Evolutionary conservation across 2,329 filamentous ascomycete species (phyloP), one percentile per base, ranked within the genome.

Genomic region (Diaporthe helianthi): DNA sequence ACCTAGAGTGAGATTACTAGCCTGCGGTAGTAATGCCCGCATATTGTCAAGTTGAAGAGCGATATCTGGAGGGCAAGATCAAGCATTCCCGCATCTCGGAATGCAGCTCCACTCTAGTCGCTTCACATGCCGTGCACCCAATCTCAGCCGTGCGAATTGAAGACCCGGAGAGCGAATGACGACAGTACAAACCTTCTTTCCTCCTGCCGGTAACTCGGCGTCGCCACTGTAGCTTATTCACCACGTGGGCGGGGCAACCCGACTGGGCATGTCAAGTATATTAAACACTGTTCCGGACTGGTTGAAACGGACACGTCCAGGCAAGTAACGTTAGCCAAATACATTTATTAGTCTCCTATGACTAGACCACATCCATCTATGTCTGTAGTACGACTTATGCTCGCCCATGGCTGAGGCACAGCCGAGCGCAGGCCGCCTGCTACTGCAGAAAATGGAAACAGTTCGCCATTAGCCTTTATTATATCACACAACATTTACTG

Each of bases 201-300:
- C 29, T 87, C 87, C 0, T 84, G 82, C 68, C 80, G 83, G 17
- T 85, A 90, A 73, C 83, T 90, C 4, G 87, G 86, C 1, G 79
- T 88, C 2, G 79, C 85, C 1, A 78, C 87, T 7, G 82, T 90
- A 1, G 84, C 86, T 1, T 89, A 88, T 76, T 84, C 82, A 22
- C 88, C 88, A 1, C 82, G 90, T 1, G 87, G 86, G 1, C 82
- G 87, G 0, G 88, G 88, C 15, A 76, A 90, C 70, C 75, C 90
- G 29, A 83, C 84, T 0, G 86, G 86, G 2, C 74, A 76, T 3
- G 82, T 84, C 74, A 79, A 79, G 41, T 81, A 78, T 3, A 75
- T 73, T 0, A 79, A 79, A 10, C 85, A 87, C 71, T 13, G n/a
- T 10, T 31, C 12, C 13, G 0, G 12, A 12, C 1, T 0, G 8